Conservation (phyloP, 2,329 filamentous ascomycete species). For the Beauveria sp. region DNA sequence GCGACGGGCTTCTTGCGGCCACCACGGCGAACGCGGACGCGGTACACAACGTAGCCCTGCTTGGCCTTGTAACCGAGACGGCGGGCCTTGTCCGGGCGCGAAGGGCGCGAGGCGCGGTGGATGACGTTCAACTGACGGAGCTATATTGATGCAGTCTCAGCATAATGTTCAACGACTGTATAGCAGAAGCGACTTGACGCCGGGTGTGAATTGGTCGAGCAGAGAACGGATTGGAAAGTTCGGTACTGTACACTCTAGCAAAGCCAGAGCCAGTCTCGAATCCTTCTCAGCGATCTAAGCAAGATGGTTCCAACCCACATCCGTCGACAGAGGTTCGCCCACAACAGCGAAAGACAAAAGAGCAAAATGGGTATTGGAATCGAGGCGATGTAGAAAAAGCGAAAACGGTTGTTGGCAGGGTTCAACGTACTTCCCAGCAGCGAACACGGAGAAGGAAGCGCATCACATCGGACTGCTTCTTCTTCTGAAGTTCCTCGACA, state of each 20-base stretch:
- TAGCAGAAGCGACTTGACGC: constrained; percentile 47
- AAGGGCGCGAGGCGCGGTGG: constrained; percentile 96
- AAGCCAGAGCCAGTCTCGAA: background rate
- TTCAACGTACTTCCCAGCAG: constrained; percentile 96
- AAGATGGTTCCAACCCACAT: background rate
- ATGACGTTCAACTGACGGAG: constrained; percentile 99
- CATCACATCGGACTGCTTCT: constrained; percentile 99
- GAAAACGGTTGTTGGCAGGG: constrained; percentile 19
- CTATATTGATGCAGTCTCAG: constrained; percentile 99
- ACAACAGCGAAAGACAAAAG: constrained; percentile 5
- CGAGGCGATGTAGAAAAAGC: constrained; percentile 13
- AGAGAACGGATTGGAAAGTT: background rate
- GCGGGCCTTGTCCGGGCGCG: constrained; percentile 98
- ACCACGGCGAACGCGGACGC: constrained; percentile 95
- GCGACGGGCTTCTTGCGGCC: constrained; percentile 93
- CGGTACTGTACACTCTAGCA: background rate
- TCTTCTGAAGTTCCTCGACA: constrained; percentile 99
- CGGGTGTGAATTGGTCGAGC: background rate
- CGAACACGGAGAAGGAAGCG: constrained; percentile 99
- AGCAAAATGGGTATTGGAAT: constrained; percentile 5
- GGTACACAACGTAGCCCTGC: constrained; percentile 99
- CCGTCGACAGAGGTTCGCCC: constrained; percentile 11
- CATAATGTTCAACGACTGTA: constrained; percentile 99
- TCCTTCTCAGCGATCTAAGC: background rate
- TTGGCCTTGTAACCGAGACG: constrained; percentile 99